Conservation (phyloP, 2,329 filamentous ascomycete species). For the Aspergillus unguis region DNA sequence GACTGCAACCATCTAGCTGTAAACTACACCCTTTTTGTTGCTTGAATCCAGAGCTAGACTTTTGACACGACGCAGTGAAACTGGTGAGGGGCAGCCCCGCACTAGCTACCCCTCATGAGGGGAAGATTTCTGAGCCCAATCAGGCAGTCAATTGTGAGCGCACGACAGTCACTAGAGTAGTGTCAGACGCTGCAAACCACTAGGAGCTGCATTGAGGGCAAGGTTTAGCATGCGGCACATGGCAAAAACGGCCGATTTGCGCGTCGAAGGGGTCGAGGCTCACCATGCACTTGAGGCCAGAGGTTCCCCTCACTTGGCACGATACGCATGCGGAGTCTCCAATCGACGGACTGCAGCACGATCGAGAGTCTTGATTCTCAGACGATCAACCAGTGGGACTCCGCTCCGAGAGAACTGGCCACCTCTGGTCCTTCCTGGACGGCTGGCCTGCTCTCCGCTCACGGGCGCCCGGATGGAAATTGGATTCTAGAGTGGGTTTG, state of each 20-base stretch:
- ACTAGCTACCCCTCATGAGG: neutral
- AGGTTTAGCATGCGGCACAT: neutral
- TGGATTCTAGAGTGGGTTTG: neutral
- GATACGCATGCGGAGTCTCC: slow-evolving; percentile 4
- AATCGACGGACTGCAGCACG: neutral
- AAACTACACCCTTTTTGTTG: neutral
- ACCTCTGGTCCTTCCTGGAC: neutral
- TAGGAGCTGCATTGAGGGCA: neutral
- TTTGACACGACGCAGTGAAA: neutral
- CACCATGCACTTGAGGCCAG: neutral
- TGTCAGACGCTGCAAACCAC: too few species aligned
- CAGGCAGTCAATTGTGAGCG: neutral
- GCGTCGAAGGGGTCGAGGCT: neutral
- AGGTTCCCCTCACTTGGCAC: slow-evolving; percentile 2
- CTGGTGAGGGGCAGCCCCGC: neutral
- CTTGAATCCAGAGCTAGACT: neutral
- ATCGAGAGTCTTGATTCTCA: neutral
- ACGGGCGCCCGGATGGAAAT: slow-evolving; percentile 4
- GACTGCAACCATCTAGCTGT: neutral
- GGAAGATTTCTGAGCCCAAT: neutral
- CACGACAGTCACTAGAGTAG: too few species aligned
- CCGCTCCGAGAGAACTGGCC: neutral
- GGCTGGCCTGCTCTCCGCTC: neutral
- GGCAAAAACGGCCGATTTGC: neutral
- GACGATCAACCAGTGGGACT: slow-evolving; percentile 2